A percentile compares a stretch with the other conserved stretches of the same genome.
phyloP scores from a whole-genome alignment of 768 basidiomycete species.

The Auricularia sp. region DNA sequence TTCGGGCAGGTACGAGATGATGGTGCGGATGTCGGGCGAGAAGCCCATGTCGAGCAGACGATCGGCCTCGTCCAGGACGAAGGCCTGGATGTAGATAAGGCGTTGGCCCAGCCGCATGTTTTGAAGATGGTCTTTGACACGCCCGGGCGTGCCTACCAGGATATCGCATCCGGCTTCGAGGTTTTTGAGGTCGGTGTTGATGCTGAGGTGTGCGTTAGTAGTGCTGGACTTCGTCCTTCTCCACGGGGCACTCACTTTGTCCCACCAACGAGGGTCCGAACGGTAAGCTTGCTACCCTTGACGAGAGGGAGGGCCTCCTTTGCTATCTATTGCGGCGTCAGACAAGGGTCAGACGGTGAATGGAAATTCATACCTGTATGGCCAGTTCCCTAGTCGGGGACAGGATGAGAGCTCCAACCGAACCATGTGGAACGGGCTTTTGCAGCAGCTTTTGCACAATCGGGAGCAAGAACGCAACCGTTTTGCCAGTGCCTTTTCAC shows the following conservation, averaged over 20 bases:
- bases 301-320: conserved; percentile 26
- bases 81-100: conserved; percentile 29
- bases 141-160: conserved; percentile 31
- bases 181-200: conserved; percentile 18
- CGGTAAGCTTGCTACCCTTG: conserved; percentile 30
- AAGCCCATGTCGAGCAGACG: conserved; percentile 32
- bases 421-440: conserved; percentile 10
- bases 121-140: conserved; percentile 27
- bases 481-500: conserved; percentile 48
- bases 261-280: conserved; percentile 46
- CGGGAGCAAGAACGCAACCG: conserved; percentile 31
- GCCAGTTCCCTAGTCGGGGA: conserved; percentile 32
- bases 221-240: conserved; percentile 5
- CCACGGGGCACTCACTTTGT: conserved; percentile 32
- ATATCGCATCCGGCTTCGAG: conserved; percentile 19
- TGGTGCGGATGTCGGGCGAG: conserved; percentile 11
- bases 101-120: conserved; percentile 27
- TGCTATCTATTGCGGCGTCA: conserved; percentile 6
- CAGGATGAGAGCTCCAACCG: conserved; percentile 24
- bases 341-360: no score
- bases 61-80: conserved; percentile 33
- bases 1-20: conserved; percentile 15
- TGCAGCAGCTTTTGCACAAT: conserved; percentile 22
- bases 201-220: conserved; percentile 13
- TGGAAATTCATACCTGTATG: conserved; percentile 14